Percentiles rank a stretch among this genome's conserved stretches.
Conservation (phyloP, 805 yeast species). For the Hanseniaspora taiwanica region DNA sequence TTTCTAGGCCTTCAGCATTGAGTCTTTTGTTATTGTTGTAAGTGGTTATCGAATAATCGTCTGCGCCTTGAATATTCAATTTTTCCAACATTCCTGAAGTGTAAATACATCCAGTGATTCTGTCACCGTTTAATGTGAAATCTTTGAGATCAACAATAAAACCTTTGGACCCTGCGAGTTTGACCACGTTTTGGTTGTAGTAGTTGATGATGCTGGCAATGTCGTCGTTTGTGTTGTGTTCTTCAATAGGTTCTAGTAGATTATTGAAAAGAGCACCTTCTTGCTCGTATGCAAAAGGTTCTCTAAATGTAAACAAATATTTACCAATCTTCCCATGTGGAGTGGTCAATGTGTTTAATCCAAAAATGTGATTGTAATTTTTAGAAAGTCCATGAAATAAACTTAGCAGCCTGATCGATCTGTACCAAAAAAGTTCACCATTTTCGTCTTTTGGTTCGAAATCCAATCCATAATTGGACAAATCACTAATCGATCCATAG, state of each 20-base stretch:
- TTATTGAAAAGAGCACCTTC: no score
- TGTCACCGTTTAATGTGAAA: slow-evolving; percentile 23
- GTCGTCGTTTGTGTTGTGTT: slow-evolving; percentile 4
- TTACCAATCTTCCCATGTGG: slow-evolving; percentile 4
- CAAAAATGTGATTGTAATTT: slow-evolving; percentile 6
- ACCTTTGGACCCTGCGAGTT: slow-evolving; percentile 21
- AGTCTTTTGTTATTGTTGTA: slow-evolving; percentile 1
- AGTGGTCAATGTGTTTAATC: slow-evolving; percentile 4
- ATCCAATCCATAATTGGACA: slow-evolving; percentile 50
- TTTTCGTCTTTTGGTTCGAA: slow-evolving; percentile 27
- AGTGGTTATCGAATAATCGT: slow-evolving; percentile 5
- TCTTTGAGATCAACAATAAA: slow-evolving; percentile 16
- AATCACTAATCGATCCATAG: slow-evolving; percentile 23
- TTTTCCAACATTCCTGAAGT: slow-evolving; percentile 16
- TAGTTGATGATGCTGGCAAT: slow-evolving; percentile 12
- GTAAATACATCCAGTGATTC: slow-evolving; percentile 22
- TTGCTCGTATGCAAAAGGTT: neutral
- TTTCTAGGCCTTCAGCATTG: slow-evolving; percentile 4
- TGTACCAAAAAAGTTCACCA: slow-evolving; percentile 23
- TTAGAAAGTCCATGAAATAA: slow-evolving; percentile 20
- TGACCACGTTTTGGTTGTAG: slow-evolving; percentile 18
- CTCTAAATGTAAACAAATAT: slow-evolving; percentile 3
- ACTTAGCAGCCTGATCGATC: slow-evolving; percentile 19
- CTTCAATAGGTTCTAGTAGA: neutral
- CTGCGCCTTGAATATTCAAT: slow-evolving; percentile 10